Evolutionary conservation across 164 flowering plant genomes (phyloP).

Genomic region (Annona cherimola): DNA sequence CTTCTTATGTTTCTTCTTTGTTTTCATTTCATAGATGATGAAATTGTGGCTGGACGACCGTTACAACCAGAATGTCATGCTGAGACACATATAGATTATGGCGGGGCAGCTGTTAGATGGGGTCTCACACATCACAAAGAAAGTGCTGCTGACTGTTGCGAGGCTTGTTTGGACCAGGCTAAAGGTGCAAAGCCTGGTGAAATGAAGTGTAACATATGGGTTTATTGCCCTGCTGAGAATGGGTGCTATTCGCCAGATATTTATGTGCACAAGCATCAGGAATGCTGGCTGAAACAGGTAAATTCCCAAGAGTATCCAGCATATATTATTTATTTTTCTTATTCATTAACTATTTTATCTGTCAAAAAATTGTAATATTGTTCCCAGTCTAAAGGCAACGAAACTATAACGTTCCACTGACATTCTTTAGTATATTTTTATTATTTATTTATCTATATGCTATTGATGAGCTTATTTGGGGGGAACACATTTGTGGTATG

Average conservation of each 20-base stretch:
- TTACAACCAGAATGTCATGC: constrained; percentile 79
- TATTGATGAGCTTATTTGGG: not conserved
- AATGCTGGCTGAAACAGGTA: constrained; percentile 98
- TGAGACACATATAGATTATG: constrained; percentile 88
- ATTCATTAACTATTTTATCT: not conserved
- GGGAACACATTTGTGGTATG: not conserved
- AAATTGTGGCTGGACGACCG: constrained; percentile 70
- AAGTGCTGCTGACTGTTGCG: constrained; percentile 97
- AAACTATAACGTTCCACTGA: not conserved
- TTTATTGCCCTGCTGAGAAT: constrained; percentile 82
- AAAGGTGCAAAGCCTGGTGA: constrained; percentile 68
- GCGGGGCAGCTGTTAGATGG: constrained; percentile 90
- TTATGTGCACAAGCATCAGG: constrained; percentile 77
- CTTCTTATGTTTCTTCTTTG: not conserved
- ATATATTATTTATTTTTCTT: not conserved
- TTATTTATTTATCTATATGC: not conserved
- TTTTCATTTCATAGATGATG: constrained; percentile 21
- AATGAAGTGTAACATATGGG: constrained; percentile 92
- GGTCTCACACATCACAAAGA: constrained; percentile 94
- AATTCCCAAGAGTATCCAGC: not conserved
- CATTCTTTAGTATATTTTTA: not conserved
- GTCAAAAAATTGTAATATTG: not conserved
- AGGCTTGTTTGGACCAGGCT: constrained; percentile 96
- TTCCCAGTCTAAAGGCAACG: not conserved
- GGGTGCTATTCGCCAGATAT: constrained; percentile 97